Evolutionary conservation across 768 basidiomycete species (phyloP).

Genomic region (Naematelia encephala): DNA sequence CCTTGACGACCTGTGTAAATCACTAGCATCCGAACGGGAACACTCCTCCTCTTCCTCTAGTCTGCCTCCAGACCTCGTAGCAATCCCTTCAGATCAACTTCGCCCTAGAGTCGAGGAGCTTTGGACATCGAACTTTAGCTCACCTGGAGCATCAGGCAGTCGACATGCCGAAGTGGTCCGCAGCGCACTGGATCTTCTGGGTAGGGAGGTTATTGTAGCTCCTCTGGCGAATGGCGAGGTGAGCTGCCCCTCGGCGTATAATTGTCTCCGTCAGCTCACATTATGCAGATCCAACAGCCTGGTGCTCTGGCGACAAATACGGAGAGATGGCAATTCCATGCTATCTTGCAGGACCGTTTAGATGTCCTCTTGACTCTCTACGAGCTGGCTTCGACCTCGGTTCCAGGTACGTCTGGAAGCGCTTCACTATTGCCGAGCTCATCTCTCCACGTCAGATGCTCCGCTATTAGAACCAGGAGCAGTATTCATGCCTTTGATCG

Average conservation of each 20-base stretch:
- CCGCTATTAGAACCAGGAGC: conserved; percentile 38
- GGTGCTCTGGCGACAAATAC: not conserved
- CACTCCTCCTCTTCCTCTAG: conserved; percentile 4
- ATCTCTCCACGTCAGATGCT: conserved; percentile 8
- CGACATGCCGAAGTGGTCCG: conserved; percentile 22
- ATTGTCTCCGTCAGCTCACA: not conserved
- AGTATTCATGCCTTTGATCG: conserved; percentile 43
- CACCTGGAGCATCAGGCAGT: not conserved
- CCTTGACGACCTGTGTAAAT: conserved; percentile 1
- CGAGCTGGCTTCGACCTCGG: conserved; percentile 25
- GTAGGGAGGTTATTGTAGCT: conserved; percentile 29
- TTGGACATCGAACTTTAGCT: conserved; percentile 9
- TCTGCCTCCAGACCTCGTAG: conserved; percentile 6
- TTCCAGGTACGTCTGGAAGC: conserved; percentile 19
- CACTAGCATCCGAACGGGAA: not conserved
- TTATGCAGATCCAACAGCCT: not conserved
- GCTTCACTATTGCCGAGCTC: not conserved
- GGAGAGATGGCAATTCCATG: conserved; percentile 16
- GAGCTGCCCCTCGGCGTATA: not conserved
- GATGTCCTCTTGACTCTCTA: conserved; percentile 40
- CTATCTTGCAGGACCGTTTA: conserved; percentile 28
- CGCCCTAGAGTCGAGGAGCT: conserved; percentile 4
- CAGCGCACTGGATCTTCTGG: conserved; percentile 35
- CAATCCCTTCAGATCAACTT: conserved; percentile 17
- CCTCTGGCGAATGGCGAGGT: conserved; percentile 28